A percentile compares a stretch with the other conserved stretches of the same genome.
Evolutionary conservation across 257 asterid genomes (phyloP).

Genomic region (Solanum gandarillasii): DNA sequence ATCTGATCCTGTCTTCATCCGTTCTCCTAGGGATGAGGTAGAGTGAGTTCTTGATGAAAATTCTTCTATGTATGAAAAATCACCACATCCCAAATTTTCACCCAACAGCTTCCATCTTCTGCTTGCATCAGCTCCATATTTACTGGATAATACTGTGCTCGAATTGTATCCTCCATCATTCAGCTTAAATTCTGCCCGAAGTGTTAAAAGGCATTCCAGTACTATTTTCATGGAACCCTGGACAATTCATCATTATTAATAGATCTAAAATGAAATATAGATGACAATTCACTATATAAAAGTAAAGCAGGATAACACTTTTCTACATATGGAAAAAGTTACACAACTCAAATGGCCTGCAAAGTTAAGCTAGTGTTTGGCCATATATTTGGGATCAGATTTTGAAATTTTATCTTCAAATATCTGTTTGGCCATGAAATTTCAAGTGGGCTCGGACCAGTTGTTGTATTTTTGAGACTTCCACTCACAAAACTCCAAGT

Average conservation of each 20-base stretch:
- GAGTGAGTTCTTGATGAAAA: slow-evolving; percentile 19
- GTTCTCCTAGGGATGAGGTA: slow-evolving; percentile 17
- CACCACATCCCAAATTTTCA: slow-evolving; percentile 19
- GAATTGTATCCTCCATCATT: slow-evolving; percentile 18
- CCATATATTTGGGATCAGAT: neutral
- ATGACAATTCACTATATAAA: neutral
- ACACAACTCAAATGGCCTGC: neutral
- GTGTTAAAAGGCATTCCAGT: slow-evolving; percentile 57
- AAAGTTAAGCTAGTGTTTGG: neutral
- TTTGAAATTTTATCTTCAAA: neutral
- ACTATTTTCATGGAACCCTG: slow-evolving; percentile 81
- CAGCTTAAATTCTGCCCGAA: slow-evolving; percentile 37
- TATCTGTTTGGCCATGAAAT: neutral
- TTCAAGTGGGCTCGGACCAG: neutral
- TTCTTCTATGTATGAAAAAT: slow-evolving; percentile 30
- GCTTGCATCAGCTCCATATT: slow-evolving; percentile 17
- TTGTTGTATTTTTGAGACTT: neutral
- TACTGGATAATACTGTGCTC: neutral
- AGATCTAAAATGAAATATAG: neutral
- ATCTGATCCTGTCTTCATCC: slow-evolving; percentile 19
- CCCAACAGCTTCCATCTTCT: slow-evolving; percentile 35
- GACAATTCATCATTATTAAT: neutral
- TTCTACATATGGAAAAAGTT: neutral
- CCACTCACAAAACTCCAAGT: neutral
- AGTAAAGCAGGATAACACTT: neutral